These are phyloP conservation scores for Lepiota brunneoincarnata DNA, from an alignment of 768 basidiomycete species.

Conservation along the genomic window DNA sequence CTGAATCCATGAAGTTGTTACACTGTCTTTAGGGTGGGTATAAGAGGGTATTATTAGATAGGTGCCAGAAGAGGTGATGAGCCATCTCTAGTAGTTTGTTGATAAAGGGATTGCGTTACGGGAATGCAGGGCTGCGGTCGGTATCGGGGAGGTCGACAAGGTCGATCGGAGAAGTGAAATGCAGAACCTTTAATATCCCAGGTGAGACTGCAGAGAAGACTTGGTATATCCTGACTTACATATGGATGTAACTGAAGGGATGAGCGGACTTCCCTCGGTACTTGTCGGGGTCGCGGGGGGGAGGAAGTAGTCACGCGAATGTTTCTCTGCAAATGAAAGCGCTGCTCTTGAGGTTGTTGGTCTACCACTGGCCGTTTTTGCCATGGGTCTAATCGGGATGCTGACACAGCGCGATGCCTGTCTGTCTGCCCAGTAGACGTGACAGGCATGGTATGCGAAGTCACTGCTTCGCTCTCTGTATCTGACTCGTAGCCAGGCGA, in stretches of 20 bases:
- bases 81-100: neutral
- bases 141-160: conserved; percentile 21
- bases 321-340: conserved; percentile 9
- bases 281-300: conserved; percentile 7
- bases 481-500: conserved; percentile 41
- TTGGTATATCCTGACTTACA: conserved; percentile 23
- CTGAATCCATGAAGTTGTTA: neutral
- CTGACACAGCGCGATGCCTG: neutral
- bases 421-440: conserved; percentile 13
- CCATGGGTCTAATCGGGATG: conserved; percentile 9
- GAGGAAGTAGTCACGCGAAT: conserved; percentile 16
- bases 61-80: neutral
- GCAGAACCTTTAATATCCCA: conserved; percentile 29
- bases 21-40: conserved; percentile 2
- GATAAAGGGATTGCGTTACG: neutral
- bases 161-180: conserved; percentile 45
- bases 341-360: conserved; percentile 5
- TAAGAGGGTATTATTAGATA: neutral
- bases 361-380: conserved; percentile 7
- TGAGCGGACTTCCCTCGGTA: conserved; percentile 6
- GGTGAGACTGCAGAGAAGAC: conserved; percentile 2
- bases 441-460: conserved; percentile 20
- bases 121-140: neutral
- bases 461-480: conserved; percentile 25
- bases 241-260: conserved; percentile 39